phyloP scores from a whole-genome alignment of 208 protist genomes.

The Crithidia acanthocephali region DNA sequence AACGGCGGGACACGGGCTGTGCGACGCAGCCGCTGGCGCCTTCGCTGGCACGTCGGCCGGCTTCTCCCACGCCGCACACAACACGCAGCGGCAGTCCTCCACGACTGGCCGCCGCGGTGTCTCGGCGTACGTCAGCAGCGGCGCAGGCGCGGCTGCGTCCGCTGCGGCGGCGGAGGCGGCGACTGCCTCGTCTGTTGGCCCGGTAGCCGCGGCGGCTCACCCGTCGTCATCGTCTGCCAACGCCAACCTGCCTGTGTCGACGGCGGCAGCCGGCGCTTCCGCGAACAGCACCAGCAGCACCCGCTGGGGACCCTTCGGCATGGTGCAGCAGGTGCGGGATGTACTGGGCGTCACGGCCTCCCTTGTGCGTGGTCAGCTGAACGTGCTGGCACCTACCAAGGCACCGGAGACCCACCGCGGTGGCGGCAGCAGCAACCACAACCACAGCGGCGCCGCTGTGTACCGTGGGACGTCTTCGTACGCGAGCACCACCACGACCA shows the following conservation, averaged over 20 bases:
- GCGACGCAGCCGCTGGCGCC: neutral
- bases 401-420: neutral
- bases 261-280: neutral
- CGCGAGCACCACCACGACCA: no score
- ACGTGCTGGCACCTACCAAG: conserved; percentile 39
- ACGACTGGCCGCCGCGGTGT: neutral
- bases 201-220: neutral
- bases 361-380: conserved; percentile 55
- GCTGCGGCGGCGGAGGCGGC: neutral
- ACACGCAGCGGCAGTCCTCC: neutral
- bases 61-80: neutral
- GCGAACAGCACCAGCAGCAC: conserved; percentile 2
- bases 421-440: conserved; percentile 1
- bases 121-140: neutral
- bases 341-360: conserved; percentile 68
- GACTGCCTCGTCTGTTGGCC: neutral
- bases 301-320: conserved; percentile 32
- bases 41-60: neutral
- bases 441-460: neutral
- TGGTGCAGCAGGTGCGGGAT: conserved; percentile 63
- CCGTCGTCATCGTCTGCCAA: neutral
- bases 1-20: neutral
- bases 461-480: neutral
- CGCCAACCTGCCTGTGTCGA: neutral
- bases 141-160: neutral